A percentile compares a stretch with the other conserved stretches of the same genome.
Evolutionary conservation across 73 alveolate genomes (phyloP).

Genomic region (Tetrahymena malaccensis): DNA sequence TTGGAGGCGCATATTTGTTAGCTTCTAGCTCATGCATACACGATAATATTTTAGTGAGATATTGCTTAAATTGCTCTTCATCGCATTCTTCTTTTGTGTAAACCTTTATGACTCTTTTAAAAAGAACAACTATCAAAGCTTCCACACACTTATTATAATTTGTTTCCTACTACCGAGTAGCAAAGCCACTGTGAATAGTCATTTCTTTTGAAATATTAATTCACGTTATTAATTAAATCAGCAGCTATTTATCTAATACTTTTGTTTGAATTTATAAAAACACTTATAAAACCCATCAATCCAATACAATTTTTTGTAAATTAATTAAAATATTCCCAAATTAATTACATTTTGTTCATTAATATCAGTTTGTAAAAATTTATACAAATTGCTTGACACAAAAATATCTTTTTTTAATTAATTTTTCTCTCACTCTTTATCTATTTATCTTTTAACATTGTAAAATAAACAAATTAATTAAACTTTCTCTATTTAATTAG

Average conservation of each 20-base stretch:
- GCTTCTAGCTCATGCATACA: neutral
- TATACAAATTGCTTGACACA: neutral
- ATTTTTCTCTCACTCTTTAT: too few relatives aligned
- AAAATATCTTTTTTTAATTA: too few relatives aligned
- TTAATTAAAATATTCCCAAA: neutral
- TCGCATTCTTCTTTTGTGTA: neutral
- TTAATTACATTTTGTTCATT: too few relatives aligned
- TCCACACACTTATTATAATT: neutral
- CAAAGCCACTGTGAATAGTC: neutral
- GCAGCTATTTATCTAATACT: neutral
- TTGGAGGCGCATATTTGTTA: neutral
- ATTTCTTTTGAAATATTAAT: neutral
- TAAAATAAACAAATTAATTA: neutral
- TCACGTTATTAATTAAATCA: neutral
- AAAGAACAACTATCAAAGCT: neutral
- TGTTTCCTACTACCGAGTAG: neutral
- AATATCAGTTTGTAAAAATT: too few relatives aligned
- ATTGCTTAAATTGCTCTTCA: neutral
- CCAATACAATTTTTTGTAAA: neutral
- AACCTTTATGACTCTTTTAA: neutral
- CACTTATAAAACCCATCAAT: neutral
- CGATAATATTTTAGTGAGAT: neutral
- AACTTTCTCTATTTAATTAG: neutral
- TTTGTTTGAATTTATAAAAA: neutral
- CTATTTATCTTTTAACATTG: too few relatives aligned